Percentiles rank a stretch among this genome's conserved stretches.
These are phyloP conservation scores for Carex kokanica DNA, from an alignment of 176 grass and related monocot species.

Conservation along the genomic window DNA sequence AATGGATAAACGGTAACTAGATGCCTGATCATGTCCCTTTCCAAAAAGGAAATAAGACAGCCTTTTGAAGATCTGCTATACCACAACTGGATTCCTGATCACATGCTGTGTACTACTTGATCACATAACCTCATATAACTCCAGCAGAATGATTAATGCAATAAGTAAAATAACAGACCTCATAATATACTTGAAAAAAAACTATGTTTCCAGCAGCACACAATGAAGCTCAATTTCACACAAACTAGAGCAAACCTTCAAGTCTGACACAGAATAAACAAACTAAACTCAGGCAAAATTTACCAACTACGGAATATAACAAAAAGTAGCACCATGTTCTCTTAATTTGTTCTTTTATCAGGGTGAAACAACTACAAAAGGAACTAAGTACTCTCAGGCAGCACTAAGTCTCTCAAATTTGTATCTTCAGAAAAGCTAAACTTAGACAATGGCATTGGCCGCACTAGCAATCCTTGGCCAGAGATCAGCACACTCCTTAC, in stretches of 20 bases:
- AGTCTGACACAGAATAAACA: background rate
- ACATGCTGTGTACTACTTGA: background rate
- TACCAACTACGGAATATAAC: constrained; percentile 12
- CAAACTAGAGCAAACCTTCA: background rate
- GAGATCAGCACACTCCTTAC: constrained; percentile 37
- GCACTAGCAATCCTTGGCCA: constrained; percentile 38
- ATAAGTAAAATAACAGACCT: background rate
- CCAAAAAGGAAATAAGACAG: too few relatives aligned
- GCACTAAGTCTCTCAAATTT: too few relatives aligned
- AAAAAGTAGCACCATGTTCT: background rate
- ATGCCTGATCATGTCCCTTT: too few relatives aligned
- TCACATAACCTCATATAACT: background rate
- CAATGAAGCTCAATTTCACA: background rate
- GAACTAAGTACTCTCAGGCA: too few relatives aligned
- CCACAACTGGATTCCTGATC: background rate
- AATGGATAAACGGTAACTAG: too few relatives aligned
- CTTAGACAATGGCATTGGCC: constrained; percentile 33
- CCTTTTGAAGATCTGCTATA: too few relatives aligned
- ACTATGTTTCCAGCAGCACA: background rate
- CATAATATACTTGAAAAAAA: background rate
- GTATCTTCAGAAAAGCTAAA: background rate
- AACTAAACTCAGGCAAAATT: constrained; percentile 8
- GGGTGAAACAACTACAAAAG: background rate
- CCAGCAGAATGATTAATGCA: background rate
- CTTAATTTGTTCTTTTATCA: background rate